Evolutionary conservation across 1,284 basidiomycete species (phyloP), one percentile per base, ranked within the genome.

Genomic region (Takashimella koratensis): DNA sequence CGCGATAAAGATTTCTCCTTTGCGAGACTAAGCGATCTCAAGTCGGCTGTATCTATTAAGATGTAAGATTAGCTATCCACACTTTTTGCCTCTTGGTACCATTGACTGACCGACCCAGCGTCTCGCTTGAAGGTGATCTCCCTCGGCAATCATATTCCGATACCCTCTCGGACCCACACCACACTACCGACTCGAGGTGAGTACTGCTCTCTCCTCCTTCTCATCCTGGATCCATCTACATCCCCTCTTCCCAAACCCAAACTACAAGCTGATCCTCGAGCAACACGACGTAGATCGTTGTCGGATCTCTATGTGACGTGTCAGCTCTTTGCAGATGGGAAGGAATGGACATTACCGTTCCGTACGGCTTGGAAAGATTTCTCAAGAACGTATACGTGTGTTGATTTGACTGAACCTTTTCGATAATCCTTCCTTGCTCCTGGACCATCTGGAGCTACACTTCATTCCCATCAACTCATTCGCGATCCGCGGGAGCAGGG

Each of bases 301-400:
- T 89, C 92, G 65, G 94, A 98, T 76, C 82, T 98, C 54, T 94
- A 91, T 73, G 87, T 98, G 46, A 90, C 87, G 11, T 88, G 89
- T 65, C 89, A 95, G 67, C 84, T 98, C 12, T 83, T 89, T 59
- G 87, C 92, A 4, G 90, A 95, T 73, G 95, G 95, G 74, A 93
- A 94, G 70, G 90, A 90, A 0, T 79, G 95, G 40, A 92, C 91
- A 0, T 86, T 94, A 23, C 87, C 91, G 0, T 90, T 89, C 66
- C 85, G 90, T 47, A 98, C 96, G 0, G 84, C 89, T 0, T 94
- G 91, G 81, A 95, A 94, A 73, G 82, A 88, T 13, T 97, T 96
- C 79, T 89, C 87, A 74, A 84, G 82, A 58, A 82, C 79, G 43
- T 91, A 93, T 69, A 86, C 80, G 88, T 90, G 62, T 51, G 83